Conservation (phyloP, 2,329 filamentous ascomycete genomes). For the Cryphonectria naterciae region DNA sequence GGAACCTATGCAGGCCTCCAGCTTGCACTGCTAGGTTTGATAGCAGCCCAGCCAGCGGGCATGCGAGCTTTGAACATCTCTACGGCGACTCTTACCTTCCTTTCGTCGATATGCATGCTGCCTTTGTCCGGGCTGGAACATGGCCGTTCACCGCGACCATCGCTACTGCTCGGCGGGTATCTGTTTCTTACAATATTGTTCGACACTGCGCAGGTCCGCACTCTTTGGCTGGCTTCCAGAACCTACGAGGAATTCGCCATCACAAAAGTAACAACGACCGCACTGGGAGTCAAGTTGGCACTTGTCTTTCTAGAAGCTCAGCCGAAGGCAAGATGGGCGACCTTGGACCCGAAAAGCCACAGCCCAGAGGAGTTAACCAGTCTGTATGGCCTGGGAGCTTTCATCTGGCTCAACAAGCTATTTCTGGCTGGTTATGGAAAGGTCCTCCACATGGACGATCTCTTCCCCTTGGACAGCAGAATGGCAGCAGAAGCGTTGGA, state of each 20-base stretch:
- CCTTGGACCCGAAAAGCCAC: constrained; percentile 43
- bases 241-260: constrained; percentile 28
- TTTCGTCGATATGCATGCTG: constrained; percentile 37
- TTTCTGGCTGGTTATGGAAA: constrained; percentile 39
- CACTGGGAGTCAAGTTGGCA: constrained; percentile 36
- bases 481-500: constrained; percentile 33
- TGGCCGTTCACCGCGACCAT: constrained; percentile 43
- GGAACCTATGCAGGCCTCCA: constrained; percentile 38
- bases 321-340: constrained; percentile 44
- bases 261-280: constrained; percentile 28
- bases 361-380: constrained; percentile 43
- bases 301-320: constrained; percentile 45
- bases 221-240: constrained; percentile 43
- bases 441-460: constrained; percentile 38
- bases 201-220: constrained; percentile 48
- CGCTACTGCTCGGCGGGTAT: constrained; percentile 46
- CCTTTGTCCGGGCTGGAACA: constrained; percentile 40
- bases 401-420: constrained; percentile 39
- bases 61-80: constrained; percentile 19
- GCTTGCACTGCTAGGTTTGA: constrained; percentile 39
- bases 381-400: constrained; percentile 37
- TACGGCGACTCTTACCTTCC: constrained; percentile 31
- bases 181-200: constrained; percentile 48
- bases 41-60: constrained; percentile 33
- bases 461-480: constrained; percentile 36